These are phyloP conservation scores for Kazachstania kunashirensis DNA, from an alignment of 805 yeast species.

Conservation along the genomic window DNA sequence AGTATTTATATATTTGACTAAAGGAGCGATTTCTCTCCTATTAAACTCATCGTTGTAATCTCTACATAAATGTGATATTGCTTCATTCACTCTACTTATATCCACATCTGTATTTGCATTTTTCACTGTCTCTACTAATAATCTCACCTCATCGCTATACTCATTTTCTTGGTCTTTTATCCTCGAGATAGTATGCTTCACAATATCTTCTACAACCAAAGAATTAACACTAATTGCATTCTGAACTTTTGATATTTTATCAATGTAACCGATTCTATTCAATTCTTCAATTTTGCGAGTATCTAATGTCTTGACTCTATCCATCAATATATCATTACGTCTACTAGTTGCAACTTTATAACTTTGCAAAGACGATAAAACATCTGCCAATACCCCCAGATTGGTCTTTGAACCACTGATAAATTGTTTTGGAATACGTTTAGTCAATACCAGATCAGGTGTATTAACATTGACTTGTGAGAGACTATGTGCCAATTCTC, in stretches of 20 bases:
- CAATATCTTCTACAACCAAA: conserved; percentile 37
- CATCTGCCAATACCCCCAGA: neutral
- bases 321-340: conserved; percentile 14
- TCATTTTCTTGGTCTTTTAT: conserved; percentile 24
- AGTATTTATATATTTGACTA: conserved; percentile 40
- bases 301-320: conserved; percentile 12
- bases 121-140: neutral
- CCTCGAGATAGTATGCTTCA: conserved; percentile 32
- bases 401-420: neutral
- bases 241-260: conserved; percentile 44
- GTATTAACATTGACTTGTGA: conserved; percentile 3
- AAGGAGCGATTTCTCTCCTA: conserved; percentile 39
- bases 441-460: conserved; percentile 10
- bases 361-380: conserved; percentile 11
- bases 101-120: neutral
- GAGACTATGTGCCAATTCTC: neutral
- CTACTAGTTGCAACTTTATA: conserved; percentile 13
- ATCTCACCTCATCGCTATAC: no score
- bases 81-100: conserved; percentile 45
- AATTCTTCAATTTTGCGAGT: conserved; percentile 10
- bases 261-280: conserved; percentile 42
- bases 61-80: conserved; percentile 64
- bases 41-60: conserved; percentile 59
- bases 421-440: conserved; percentile 2
- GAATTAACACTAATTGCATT: conserved; percentile 39